Percentiles rank a stretch among this genome's conserved stretches.
Conservation (phyloP, 2,329 filamentous ascomycete species). For the Fusarium musae region DNA sequence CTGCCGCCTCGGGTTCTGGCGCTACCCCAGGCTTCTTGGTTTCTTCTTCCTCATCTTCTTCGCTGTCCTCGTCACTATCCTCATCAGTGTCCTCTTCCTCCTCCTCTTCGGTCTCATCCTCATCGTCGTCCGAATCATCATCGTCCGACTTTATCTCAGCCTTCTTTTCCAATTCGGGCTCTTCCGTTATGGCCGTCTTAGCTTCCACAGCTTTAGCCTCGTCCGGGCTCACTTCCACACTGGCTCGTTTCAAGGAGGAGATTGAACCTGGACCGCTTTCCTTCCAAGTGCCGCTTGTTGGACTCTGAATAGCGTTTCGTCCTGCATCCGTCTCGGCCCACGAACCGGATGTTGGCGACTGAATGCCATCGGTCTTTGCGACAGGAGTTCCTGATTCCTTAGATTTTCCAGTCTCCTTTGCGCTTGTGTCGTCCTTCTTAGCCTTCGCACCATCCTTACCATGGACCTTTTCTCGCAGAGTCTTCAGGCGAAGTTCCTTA, state of each 20-base stretch:
- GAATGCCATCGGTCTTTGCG: slow-evolving; percentile 49
- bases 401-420: slow-evolving; percentile 12
- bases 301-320: slow-evolving; percentile 55
- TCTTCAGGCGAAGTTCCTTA: slow-evolving; percentile 67
- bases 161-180: slow-evolving; percentile 50
- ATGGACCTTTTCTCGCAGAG: slow-evolving; percentile 65
- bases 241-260: neutral
- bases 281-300: slow-evolving; percentile 56
- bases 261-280: slow-evolving; percentile 35
- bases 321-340: slow-evolving; percentile 49
- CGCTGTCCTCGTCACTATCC: slow-evolving; percentile 24
- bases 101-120: slow-evolving; percentile 24
- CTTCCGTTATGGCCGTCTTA: slow-evolving; percentile 54
- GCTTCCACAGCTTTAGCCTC: slow-evolving; percentile 53
- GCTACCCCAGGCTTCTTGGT: slow-evolving; percentile 20
- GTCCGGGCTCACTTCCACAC: slow-evolving; percentile 49
- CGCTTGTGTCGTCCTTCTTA: slow-evolving; percentile 1
- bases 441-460: slow-evolving; percentile 52
- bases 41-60: slow-evolving; percentile 24
- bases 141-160: slow-evolving; percentile 45
- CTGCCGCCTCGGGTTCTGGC: neutral
- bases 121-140: slow-evolving; percentile 33
- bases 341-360: slow-evolving; percentile 58
- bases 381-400: slow-evolving; percentile 7
- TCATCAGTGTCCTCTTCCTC: slow-evolving; percentile 35